Conservation (phyloP, 192 early-diverging fungal genomes). For the Phycomyces nitens region DNA sequence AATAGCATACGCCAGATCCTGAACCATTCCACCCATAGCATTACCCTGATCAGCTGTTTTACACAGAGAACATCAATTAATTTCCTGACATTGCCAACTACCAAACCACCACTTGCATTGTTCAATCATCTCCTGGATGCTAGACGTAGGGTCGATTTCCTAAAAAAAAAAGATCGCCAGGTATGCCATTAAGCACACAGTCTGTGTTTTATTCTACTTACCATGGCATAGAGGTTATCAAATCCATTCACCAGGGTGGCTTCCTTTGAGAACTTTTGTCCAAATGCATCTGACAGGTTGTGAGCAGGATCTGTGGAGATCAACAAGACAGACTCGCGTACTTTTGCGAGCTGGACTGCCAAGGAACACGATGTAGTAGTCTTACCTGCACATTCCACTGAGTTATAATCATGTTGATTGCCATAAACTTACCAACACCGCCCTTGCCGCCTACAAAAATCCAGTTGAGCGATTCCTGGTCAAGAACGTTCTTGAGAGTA, state of each 20-base stretch:
- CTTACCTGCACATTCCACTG: too few relatives aligned
- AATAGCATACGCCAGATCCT: slow-evolving; percentile 98
- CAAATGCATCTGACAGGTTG: slow-evolving; percentile 98
- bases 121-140: slow-evolving; percentile 99
- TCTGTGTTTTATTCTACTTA: slow-evolving; percentile 15
- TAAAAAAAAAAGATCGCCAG: too few relatives aligned
- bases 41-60: slow-evolving; percentile 63
- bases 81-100: too few relatives aligned
- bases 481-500: slow-evolving; percentile 92
- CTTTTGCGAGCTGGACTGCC: slow-evolving; percentile 88
- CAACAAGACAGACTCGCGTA: slow-evolving; percentile 88
- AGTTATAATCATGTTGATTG: too few relatives aligned
- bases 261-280: slow-evolving; percentile 98
- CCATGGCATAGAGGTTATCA: slow-evolving; percentile 95
- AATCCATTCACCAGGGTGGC: slow-evolving; percentile 94
- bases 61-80: too few relatives aligned
- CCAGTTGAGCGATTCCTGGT: slow-evolving; percentile 95
- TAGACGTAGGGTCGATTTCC: slow-evolving; percentile 98
- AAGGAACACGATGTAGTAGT: slow-evolving; percentile 81
- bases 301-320: slow-evolving; percentile 99
- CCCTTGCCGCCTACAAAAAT: slow-evolving; percentile 99
- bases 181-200: too few relatives aligned
- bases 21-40: slow-evolving; percentile 84
- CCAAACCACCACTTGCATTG: slow-evolving; percentile 50
- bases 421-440: slow-evolving; percentile 87